These are phyloP conservation scores for Sphagnurus paluster DNA, from an alignment of 1,284 basidiomycete genomes.

Conservation along the genomic window DNA sequence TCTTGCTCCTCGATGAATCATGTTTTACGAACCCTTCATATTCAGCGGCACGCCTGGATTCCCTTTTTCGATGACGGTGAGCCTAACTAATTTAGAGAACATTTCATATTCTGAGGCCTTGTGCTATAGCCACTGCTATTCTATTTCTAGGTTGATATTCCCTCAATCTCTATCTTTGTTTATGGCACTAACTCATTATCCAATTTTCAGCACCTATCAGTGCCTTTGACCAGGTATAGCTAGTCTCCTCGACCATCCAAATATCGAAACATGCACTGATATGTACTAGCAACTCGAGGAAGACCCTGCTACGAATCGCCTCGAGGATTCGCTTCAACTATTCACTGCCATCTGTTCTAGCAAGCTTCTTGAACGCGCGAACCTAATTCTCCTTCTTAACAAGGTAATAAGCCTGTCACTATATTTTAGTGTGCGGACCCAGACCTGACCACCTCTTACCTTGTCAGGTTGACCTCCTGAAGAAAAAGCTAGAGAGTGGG, in stretches of 20 bases:
- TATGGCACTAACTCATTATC: neutral
- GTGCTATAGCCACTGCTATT: constrained; percentile 18
- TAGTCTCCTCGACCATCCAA: neutral
- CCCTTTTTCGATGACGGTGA: constrained; percentile 72
- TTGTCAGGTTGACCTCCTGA: constrained; percentile 16
- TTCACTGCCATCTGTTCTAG: constrained; percentile 19
- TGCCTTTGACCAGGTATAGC: constrained; percentile 18
- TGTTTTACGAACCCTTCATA: neutral
- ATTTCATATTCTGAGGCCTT: neutral
- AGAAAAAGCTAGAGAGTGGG: constrained; percentile 18
- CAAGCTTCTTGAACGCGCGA: constrained; percentile 15
- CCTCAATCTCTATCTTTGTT: neutral
- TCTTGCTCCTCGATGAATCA: neutral
- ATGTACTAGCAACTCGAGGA: constrained; percentile 19
- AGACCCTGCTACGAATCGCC: constrained; percentile 16
- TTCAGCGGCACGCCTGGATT: constrained; percentile 68
- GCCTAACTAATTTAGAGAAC: neutral
- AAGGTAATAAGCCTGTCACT: constrained; percentile 8
- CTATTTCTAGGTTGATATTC: constrained; percentile 16
- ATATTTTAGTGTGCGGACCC: neutral
- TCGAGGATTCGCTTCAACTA: constrained; percentile 20
- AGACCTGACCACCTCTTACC: neutral
- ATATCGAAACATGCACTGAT: neutral
- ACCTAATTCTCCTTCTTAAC: constrained; percentile 19
- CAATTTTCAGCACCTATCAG: constrained; percentile 15